phyloP scores from a whole-genome alignment of 331 rosid genomes.

The Quercus phellos region DNA sequence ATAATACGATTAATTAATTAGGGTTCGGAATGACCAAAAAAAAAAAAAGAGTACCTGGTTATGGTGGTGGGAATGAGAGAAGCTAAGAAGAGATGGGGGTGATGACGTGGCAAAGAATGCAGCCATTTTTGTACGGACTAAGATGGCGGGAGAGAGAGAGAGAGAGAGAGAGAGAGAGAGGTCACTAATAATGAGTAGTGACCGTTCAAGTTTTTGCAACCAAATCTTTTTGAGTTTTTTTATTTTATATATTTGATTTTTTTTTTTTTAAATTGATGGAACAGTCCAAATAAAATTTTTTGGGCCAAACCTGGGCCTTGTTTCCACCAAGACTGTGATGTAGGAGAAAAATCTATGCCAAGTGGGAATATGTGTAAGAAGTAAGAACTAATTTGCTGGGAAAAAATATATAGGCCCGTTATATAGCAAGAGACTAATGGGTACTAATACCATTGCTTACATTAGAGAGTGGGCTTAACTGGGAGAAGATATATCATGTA shows the following conservation, averaged over 20 bases:
- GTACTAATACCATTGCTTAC: no score
- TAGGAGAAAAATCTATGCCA: no score
- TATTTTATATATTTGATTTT: not conserved
- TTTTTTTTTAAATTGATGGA: not conserved
- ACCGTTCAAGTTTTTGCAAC: conserved; percentile 20
- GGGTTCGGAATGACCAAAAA: not conserved
- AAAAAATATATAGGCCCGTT: not conserved
- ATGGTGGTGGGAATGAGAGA: not conserved
- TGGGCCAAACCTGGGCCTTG: no score
- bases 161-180: not conserved
- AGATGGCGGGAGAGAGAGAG: conserved; percentile 50
- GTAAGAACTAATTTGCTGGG: no score
- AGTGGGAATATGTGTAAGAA: no score
- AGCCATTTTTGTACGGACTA: conserved; percentile 22
- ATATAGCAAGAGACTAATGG: not conserved
- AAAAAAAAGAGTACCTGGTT: conserved; percentile 24
- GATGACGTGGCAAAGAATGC: conserved; percentile 28
- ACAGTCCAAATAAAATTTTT: not conserved
- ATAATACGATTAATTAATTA: not conserved
- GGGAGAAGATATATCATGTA: no score
- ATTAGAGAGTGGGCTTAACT: no score
- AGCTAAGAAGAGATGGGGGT: conserved; percentile 23
- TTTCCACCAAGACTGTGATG: not conserved
- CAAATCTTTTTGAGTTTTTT: not conserved
- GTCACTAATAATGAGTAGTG: not conserved